Base-by-base conservation (phyloP, 805 yeast species). In the Metschnikowia cubensis region DNA sequence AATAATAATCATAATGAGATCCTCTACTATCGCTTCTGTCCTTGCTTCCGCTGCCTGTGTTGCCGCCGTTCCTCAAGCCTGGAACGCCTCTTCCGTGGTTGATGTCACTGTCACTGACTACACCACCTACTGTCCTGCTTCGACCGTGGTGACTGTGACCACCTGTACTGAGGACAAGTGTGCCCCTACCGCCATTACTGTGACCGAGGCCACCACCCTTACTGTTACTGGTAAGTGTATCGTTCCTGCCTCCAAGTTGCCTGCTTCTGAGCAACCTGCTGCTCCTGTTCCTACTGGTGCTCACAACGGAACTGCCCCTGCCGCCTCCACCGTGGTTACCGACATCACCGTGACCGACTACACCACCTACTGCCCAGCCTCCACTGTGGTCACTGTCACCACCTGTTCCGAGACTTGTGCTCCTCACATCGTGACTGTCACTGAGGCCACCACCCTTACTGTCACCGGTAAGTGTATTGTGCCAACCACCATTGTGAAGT, bases 71-170 rank as follows among this genome's bases (percentile, higher is more conserved):
- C 47, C 25, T 21, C 43, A 14, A 45, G 41, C 36, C 8, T 41
- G 39, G 45, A 47, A 34, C 39, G 18, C 45, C 13, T 25, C 45
- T 10, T 18, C 42, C 50, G 62, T 51, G 58, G 69, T 60, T 46
- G 65, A 73, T 48, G 36, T 69, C 39, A 66, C 70, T 25, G 64
- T 63, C 51, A 70, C 74, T 50, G 71, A 60, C 52, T 69, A 57
- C 63, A 59, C 64, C 57, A 70, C 74, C 52, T 68, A 62, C 67
- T 70, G 74, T 56, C 74, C 75, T 51, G 55, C 54, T 40, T 48
- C 66, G 35, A 70, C 75, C 40, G 62, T 65, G 35, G 43, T 70
- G 42, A 65, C 69, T 48, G 50, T 70, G 49, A 70, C 70, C 50
- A 65, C 65, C 39, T 67, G 73, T 56, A 44, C 47, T 32, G 57